These are phyloP conservation scores for Chenopodium quinoa DNA, from an alignment of 148 eudicot genomes.

Conservation along the genomic window DNA sequence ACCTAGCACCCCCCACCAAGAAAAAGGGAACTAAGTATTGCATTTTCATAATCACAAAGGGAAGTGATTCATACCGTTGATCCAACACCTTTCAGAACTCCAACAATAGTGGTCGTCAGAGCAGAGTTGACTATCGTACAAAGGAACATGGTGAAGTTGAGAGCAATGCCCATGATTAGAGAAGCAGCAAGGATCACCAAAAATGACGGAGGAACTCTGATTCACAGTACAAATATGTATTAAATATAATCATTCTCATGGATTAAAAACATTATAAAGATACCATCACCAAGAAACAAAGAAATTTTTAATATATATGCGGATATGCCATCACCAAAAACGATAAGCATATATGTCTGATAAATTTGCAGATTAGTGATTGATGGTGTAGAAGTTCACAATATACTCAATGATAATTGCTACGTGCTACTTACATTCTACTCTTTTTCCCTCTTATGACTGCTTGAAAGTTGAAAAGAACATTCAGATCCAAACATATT, in stretches of 20 bases:
- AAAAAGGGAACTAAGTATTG: too few relatives aligned
- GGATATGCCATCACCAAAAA: background rate
- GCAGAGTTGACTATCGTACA: constrained; percentile 98
- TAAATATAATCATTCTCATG: background rate
- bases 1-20: background rate
- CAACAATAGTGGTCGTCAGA: constrained; percentile 90
- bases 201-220: constrained; percentile 80
- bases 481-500: background rate
- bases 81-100: constrained; percentile 97
- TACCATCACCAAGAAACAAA: background rate
- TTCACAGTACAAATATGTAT: constrained; percentile 23
- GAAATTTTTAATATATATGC: background rate
- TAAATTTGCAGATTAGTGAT: background rate
- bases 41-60: background rate
- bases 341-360: background rate
- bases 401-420: background rate
- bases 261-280: background rate
- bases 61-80: constrained; percentile 62
- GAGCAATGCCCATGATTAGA: constrained; percentile 88
- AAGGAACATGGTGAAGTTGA: constrained; percentile 97
- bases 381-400: background rate
- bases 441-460: background rate
- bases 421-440: background rate
- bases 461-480: background rate
- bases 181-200: constrained; percentile 60